Percentiles rank a stretch among this genome's conserved stretches.
phyloP scores from a whole-genome alignment of 306 rosid genomes.

The Morella rubra region DNA sequence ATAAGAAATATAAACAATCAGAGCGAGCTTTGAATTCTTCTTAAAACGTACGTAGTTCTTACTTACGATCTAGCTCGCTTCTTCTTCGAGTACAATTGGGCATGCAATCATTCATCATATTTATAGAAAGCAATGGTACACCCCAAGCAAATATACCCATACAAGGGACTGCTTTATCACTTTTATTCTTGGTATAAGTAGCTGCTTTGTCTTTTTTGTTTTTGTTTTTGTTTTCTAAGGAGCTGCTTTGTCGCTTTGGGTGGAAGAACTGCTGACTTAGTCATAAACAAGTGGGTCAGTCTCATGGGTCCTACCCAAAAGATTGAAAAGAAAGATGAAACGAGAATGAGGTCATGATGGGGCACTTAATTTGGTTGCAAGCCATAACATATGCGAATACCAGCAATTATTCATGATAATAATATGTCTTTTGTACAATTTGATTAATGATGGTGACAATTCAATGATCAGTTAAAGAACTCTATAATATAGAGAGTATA shows the following conservation, averaged over 20 bases:
- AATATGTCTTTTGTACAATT: neutral
- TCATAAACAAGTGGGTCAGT: neutral
- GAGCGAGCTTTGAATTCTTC: no score
- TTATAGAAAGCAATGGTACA: constrained; percentile 20
- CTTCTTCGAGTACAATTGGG: no score
- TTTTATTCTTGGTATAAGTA: neutral
- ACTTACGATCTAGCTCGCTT: no score
- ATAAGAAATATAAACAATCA: no score
- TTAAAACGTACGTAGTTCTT: no score
- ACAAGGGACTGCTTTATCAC: neutral
- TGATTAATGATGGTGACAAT: constrained; percentile 5
- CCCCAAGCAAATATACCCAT: neutral
- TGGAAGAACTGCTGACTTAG: neutral
- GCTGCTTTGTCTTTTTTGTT: neutral
- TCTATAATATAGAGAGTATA: constrained; percentile 13
- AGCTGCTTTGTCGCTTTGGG: neutral
- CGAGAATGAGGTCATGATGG: neutral
- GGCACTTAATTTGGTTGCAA: neutral
- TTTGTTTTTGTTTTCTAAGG: neutral
- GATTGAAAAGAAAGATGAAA: neutral
- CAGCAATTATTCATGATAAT: neutral
- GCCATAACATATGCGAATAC: neutral
- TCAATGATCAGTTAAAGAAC: constrained; percentile 18
- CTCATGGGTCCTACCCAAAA: neutral
- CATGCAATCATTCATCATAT: constrained; percentile 20